Percentiles rank a stretch among this genome's conserved stretches.
These are phyloP conservation scores for Plasmopara halstedii DNA, from an alignment of 352 stramenopile genomes.

Conservation along the genomic window DNA sequence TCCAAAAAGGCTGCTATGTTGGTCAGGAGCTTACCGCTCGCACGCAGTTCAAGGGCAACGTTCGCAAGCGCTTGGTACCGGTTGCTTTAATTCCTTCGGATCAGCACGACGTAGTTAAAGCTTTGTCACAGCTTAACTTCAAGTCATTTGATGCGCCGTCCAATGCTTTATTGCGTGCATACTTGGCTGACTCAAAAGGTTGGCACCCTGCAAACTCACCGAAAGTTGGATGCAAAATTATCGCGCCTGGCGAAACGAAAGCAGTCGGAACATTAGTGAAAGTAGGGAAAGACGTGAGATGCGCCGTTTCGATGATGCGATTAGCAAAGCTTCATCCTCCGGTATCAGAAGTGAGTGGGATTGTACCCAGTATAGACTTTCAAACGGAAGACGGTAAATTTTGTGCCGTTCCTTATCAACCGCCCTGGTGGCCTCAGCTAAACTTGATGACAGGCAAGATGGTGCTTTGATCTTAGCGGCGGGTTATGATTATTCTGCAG, in stretches of 20 bases:
- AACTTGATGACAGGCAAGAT: constrained; percentile 72
- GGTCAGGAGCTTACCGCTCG: constrained; percentile 92
- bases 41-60: constrained; percentile 89
- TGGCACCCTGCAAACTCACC: constrained; percentile 19
- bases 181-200: constrained; percentile 26
- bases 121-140: constrained; percentile 48
- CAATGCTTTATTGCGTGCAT: constrained; percentile 34
- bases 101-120: constrained; percentile 40
- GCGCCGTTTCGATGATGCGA: constrained; percentile 70
- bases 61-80: constrained; percentile 75
- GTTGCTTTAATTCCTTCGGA: constrained; percentile 54
- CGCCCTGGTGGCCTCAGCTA: constrained; percentile 66
- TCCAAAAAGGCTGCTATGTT: constrained; percentile 94
- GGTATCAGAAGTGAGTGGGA: constrained; percentile 23
- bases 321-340: constrained; percentile 54
- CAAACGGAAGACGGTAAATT: constrained; percentile 58
- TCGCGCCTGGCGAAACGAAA: constrained; percentile 49
- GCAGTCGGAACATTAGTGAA: constrained; percentile 47
- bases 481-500: neutral
- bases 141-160: constrained; percentile 40
- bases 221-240: constrained; percentile 38
- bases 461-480: constrained; percentile 27
- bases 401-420: constrained; percentile 62
- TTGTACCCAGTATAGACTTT: constrained; percentile 44
- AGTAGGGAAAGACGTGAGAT: constrained; percentile 38